Percentiles rank a stretch among this genome's conserved stretches.
Conservation (phyloP, 2,329 filamentous ascomycete genomes). For the Colletotrichum endophyticum region DNA sequence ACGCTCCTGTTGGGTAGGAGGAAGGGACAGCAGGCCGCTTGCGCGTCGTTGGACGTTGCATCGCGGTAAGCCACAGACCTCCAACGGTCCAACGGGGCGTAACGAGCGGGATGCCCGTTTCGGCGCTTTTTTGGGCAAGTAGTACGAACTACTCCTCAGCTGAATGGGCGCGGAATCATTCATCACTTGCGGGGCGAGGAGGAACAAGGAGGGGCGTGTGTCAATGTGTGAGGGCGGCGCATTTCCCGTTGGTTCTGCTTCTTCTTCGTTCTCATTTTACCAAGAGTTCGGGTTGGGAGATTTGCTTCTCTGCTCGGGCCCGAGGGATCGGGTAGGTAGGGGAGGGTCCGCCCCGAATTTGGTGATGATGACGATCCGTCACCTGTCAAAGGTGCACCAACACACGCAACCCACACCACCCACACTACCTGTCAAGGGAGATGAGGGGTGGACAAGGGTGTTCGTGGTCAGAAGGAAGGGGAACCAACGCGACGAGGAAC, state of each 20-base stretch:
- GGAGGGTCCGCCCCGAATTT: not conserved
- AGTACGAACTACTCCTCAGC: not conserved
- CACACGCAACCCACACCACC: not conserved
- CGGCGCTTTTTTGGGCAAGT: not conserved
- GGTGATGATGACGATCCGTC: not conserved
- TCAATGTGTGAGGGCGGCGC: not conserved
- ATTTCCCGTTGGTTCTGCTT: not conserved
- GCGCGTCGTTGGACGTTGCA: not conserved
- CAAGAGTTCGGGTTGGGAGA: not conserved
- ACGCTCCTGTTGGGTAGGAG: not conserved
- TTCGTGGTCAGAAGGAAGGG: not conserved
- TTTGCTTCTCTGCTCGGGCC: not conserved
- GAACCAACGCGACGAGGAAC: not conserved
- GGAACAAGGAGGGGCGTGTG: not conserved
- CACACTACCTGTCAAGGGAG: not conserved
- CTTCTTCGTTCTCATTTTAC: not conserved
- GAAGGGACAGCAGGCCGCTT: not conserved
- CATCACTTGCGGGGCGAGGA: not conserved
- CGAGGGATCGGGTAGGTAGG: not conserved
- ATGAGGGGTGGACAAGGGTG: not conserved
- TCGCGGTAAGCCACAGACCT: not conserved
- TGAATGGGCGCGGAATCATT: not conserved
- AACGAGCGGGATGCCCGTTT: not conserved
- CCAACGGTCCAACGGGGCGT: not conserved
- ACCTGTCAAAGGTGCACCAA: not conserved